These are phyloP conservation scores for Nectriaceae sp. DNA, from an alignment of 2,329 filamentous ascomycete genomes.

Conservation along the genomic window DNA sequence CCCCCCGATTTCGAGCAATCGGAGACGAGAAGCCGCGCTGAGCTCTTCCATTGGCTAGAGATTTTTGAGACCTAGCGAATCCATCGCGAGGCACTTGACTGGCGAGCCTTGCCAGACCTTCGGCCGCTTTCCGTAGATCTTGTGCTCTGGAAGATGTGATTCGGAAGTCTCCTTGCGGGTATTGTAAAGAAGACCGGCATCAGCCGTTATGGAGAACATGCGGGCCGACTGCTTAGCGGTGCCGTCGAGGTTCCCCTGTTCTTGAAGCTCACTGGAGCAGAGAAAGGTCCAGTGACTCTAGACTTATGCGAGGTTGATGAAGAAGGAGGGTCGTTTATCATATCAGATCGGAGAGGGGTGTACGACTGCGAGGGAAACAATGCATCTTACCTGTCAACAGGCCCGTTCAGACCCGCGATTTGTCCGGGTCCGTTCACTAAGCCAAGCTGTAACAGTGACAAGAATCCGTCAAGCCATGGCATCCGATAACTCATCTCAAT, in stretches of 20 bases:
- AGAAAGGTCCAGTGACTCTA: conserved; percentile 47
- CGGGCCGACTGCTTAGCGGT: conserved; percentile 21
- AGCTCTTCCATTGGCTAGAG: conserved; percentile 43
- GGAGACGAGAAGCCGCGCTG: conserved; percentile 40
- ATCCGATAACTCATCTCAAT: conserved; percentile 77
- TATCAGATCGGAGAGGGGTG: conserved; percentile 12
- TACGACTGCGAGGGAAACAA: conserved; percentile 33
- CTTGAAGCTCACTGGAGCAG: conserved; percentile 40
- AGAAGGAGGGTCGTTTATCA: conserved; percentile 18
- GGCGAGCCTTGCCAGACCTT: not conserved
- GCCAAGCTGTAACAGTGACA: conserved; percentile 76
- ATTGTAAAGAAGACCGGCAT: conserved; percentile 12
- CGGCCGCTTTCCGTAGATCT: not conserved
- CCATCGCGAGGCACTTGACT: conserved; percentile 15
- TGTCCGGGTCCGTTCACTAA: conserved; percentile 73
- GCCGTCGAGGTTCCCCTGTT: conserved; percentile 17
- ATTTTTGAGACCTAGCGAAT: conserved; percentile 18
- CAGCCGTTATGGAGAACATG: conserved; percentile 17
- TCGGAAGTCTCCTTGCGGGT: conserved; percentile 2
- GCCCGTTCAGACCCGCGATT: conserved; percentile 73
- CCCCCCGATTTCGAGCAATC: conserved; percentile 49
- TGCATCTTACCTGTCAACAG: conserved; percentile 83
- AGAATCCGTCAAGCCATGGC: conserved; percentile 82
- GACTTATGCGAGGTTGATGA: conserved; percentile 46
- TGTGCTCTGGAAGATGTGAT: not conserved